Conservation (phyloP, 2,329 filamentous ascomycete species). For the Cercospora citrullina region DNA sequence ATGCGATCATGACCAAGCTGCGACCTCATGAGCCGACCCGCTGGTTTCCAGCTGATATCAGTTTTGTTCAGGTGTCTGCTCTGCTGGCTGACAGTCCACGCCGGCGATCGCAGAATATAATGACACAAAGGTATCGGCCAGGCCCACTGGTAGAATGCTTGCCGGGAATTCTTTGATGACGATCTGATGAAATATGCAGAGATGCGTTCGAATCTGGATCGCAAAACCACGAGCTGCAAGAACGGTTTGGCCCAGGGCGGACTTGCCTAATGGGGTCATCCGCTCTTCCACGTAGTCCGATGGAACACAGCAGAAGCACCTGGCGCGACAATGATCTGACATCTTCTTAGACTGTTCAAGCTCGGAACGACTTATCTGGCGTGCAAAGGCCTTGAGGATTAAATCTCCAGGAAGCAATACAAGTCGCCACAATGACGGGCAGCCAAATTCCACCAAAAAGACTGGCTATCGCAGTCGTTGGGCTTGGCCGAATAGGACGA, state of each 20-base stretch:
- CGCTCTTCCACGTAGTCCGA: not conserved
- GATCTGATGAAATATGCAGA: not conserved
- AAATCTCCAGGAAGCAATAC: not conserved
- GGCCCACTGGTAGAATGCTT: not conserved
- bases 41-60: not conserved
- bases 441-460: slow-evolving; percentile 4
- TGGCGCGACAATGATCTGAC: not conserved
- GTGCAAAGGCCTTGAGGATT: not conserved
- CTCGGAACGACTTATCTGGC: not conserved
- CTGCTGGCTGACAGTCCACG: not conserved
- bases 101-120: not conserved
- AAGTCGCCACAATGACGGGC: not conserved
- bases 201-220: not conserved
- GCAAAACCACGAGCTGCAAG: not conserved
- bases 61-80: not conserved
- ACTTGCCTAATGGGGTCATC: not conserved
- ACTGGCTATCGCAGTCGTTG: slow-evolving; percentile 22
- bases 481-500: slow-evolving; percentile 23
- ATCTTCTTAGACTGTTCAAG: not conserved
- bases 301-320: not conserved
- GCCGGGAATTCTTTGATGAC: not conserved
- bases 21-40: not conserved
- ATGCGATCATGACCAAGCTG: not conserved
- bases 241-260: not conserved
- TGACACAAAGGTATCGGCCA: not conserved